These are phyloP conservation scores for Phyllosticta citriasiana DNA, from an alignment of 2,329 filamentous ascomycete species.

Conservation along the genomic window DNA sequence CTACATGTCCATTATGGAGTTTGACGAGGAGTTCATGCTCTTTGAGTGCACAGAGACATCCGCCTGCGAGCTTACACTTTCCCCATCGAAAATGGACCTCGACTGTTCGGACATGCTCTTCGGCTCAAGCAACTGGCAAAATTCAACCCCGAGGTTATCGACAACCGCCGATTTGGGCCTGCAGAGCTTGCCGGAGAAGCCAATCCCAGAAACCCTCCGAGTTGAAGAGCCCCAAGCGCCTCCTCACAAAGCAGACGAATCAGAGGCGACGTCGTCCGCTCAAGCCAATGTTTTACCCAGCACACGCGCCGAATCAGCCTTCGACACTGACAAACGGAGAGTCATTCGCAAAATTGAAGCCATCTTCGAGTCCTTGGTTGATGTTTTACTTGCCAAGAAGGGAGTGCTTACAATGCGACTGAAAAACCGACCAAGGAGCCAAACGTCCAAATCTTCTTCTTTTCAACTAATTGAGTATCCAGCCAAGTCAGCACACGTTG, in stretches of 20 bases:
- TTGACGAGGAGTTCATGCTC: conserved; percentile 21
- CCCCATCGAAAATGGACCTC: background rate
- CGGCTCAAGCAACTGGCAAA: background rate
- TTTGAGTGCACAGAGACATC: conserved; percentile 13
- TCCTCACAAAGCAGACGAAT: background rate
- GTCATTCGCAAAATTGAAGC: conserved; percentile 46
- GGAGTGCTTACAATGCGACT: conserved; percentile 41
- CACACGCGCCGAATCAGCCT: background rate
- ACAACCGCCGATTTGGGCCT: background rate
- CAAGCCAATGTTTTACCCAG: background rate
- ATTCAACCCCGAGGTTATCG: background rate
- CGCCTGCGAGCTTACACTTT: background rate
- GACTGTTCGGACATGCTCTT: background rate
- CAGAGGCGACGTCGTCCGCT: background rate
- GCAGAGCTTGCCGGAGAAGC: background rate
- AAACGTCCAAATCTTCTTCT: conserved; percentile 12
- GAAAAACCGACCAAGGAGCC: conserved; percentile 9
- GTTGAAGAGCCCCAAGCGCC: background rate
- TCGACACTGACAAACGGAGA: conserved; percentile 15
- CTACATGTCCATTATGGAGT: background rate
- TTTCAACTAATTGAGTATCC: conserved; percentile 39
- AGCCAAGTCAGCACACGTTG: conserved; percentile 44
- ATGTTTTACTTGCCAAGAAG: conserved; percentile 41
- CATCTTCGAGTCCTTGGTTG: conserved; percentile 43
- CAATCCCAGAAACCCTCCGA: background rate